Conservation (phyloP, 2,329 filamentous ascomycete species). For the Ceratocystis harringtonii region DNA sequence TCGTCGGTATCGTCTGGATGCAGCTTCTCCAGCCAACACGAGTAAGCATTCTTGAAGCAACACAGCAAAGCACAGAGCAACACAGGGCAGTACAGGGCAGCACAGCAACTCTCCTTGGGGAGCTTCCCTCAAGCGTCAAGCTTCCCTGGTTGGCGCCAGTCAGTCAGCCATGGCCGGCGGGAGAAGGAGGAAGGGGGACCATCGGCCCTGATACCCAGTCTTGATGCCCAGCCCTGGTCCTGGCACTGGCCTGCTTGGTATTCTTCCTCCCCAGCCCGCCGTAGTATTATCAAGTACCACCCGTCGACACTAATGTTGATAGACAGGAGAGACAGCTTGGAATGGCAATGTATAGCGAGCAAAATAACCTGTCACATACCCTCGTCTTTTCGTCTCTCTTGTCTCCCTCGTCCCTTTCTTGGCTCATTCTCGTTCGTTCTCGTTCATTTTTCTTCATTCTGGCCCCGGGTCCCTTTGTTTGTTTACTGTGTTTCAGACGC, state of each 20-base stretch:
- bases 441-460: not conserved
- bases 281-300: constrained; percentile 1
- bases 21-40: no score
- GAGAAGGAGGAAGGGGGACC: no score
- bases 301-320: not conserved
- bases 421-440: not conserved
- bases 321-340: constrained; percentile 1
- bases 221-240: not conserved
- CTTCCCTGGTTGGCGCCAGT: no score
- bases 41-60: no score
- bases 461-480: constrained; percentile 1
- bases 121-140: no score
- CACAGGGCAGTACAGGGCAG: no score
- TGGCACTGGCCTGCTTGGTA: not conserved
- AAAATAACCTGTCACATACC: not conserved
- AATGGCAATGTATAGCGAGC: constrained; percentile 4
- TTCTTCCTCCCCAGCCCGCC: not conserved
- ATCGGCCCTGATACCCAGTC: not conserved
- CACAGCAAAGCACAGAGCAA: no score
- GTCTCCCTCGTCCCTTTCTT: not conserved
- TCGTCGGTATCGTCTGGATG: no score
- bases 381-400: not conserved
- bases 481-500: constrained; percentile 3
- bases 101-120: no score
- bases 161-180: no score